Evolutionary conservation across 1,284 basidiomycete species (phyloP).

Genomic region (Tranzscheliella williamsii): DNA sequence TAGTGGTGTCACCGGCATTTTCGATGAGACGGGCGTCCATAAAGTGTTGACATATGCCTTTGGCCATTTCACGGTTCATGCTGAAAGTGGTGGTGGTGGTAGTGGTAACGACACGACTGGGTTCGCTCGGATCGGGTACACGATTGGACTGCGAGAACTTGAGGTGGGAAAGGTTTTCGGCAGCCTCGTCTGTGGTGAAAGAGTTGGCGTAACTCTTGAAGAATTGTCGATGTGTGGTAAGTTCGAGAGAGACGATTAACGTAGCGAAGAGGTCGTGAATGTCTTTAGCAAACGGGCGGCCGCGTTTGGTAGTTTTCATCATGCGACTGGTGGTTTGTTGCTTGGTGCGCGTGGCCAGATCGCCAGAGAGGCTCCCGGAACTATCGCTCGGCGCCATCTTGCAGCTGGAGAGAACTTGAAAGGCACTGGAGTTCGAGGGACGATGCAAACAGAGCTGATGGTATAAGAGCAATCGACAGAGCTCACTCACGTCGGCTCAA

Average conservation of each 20-base stretch:
- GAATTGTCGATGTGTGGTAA: slow-evolving; percentile 88
- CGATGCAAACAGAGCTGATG: too few species aligned
- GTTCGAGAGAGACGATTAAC: slow-evolving; percentile 86
- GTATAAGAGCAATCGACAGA: too few species aligned
- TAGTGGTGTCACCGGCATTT: slow-evolving; percentile 86
- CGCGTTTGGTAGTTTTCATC: slow-evolving; percentile 56
- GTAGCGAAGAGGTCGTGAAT: slow-evolving; percentile 98
- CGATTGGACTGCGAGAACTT: slow-evolving; percentile 99
- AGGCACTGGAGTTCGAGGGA: too few species aligned
- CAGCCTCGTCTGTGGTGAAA: slow-evolving; percentile 96
- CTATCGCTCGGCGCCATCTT: slow-evolving; percentile 32
- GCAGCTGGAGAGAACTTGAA: too few species aligned
- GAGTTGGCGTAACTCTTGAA: slow-evolving; percentile 93
- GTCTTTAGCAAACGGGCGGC: slow-evolving; percentile 67
- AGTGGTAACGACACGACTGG: slow-evolving; percentile 93
- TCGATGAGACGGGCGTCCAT: slow-evolving; percentile 98
- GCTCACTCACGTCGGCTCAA: too few species aligned
- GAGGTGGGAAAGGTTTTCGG: slow-evolving; percentile 86
- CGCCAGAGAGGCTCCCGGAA: slow-evolving; percentile 32
- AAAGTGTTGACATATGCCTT: slow-evolving; percentile 98
- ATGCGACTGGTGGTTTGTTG: slow-evolving; percentile 56
- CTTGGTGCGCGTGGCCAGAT: slow-evolving; percentile 39
- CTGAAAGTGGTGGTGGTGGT: slow-evolving; percentile 99
- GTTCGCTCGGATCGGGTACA: slow-evolving; percentile 94
- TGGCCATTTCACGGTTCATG: slow-evolving; percentile 99